Evolutionary conservation across 441 rosid species (phyloP).

Genomic region (Populus hybrid): DNA sequence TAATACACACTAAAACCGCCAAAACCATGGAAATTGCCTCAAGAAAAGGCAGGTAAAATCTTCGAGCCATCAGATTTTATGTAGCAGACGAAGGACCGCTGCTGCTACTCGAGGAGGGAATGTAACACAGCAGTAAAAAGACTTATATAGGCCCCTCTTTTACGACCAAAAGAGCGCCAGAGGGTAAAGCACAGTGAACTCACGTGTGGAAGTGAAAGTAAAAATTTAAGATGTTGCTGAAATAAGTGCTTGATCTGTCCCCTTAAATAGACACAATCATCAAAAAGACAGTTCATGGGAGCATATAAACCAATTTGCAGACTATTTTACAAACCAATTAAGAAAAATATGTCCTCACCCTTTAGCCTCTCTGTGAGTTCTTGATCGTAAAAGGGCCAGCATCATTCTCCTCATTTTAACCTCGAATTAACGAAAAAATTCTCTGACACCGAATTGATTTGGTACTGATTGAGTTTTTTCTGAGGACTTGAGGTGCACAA

Average conservation of each 20-base stretch:
- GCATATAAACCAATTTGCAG: background rate
- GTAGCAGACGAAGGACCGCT: background rate
- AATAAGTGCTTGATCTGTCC: background rate
- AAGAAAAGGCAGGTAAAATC: slow-evolving; percentile 4
- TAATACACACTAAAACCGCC: slow-evolving; percentile 25
- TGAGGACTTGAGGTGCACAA: background rate
- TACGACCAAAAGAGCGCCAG: too few relatives aligned
- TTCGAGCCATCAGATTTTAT: slow-evolving; percentile 23
- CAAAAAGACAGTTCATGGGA: background rate
- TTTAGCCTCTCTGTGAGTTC: background rate
- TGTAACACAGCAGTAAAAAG: slow-evolving; percentile 28
- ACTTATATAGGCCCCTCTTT: background rate
- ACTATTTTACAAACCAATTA: background rate
- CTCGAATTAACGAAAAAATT: too few relatives aligned
- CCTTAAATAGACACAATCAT: slow-evolving; percentile 1
- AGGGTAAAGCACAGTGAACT: background rate
- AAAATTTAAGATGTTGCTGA: background rate
- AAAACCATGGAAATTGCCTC: slow-evolving; percentile 26
- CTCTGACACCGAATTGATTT: background rate
- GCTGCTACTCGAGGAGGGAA: slow-evolving; percentile 2
- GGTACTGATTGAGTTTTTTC: background rate
- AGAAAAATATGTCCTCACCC: background rate
- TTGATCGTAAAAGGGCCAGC: background rate
- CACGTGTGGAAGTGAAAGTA: slow-evolving; percentile 15
- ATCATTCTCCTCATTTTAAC: background rate